Base-by-base conservation (phyloP, 2,329 filamentous ascomycete species). In the Cytospora piceicola region DNA sequence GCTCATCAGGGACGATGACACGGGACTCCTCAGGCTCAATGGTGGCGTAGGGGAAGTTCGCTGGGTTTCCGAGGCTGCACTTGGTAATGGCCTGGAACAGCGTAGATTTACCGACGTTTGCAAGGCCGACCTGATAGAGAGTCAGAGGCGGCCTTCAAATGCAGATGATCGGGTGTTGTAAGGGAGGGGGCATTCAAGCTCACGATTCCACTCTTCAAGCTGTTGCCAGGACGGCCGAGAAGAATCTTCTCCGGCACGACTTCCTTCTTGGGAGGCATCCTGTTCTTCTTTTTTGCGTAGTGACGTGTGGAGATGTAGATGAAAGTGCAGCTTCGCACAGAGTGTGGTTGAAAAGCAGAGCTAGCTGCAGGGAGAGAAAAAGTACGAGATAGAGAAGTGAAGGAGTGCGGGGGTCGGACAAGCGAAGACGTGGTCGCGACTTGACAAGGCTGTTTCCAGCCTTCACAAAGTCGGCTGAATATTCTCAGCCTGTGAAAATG, bases 71-170 rank as follows among this genome's bases (percentile, higher is more conserved):
- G 75, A 99, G 90, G 71, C 89, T 88, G 81, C 91, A 97, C 85
- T 97, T 98, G 77, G 95, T 99, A 81, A 99, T 97, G 77, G 95
- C 93, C 85, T 99, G 96, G 88, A 99, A 99, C 75, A 99, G 89
- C 39, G 96, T 99, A 72, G 95, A 99, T 85, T 99, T 99, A 80
- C 95, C 95, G 74, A 99, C 96, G 81, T 99, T 99, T 80, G 95
- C 95, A 75, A 99, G 89, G 82, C 95, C 95, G 80, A 99, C 93
- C 93, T 97, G 75, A 74, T 73, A 72, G 72, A 77, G 73, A 77
- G 77, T 81, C 77, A 80, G 80, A 71, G 70, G 69, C 67, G 62
- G 63, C 67, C 62, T 64, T 60, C 73, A 77, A 30, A 55, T 62
- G 63, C 66, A 58, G 30, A 36, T 52, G 63, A 60, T 68, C 66